Base-by-base conservation (phyloP, 1,284 basidiomycete species). In the Cryptococcus sp. region DNA sequence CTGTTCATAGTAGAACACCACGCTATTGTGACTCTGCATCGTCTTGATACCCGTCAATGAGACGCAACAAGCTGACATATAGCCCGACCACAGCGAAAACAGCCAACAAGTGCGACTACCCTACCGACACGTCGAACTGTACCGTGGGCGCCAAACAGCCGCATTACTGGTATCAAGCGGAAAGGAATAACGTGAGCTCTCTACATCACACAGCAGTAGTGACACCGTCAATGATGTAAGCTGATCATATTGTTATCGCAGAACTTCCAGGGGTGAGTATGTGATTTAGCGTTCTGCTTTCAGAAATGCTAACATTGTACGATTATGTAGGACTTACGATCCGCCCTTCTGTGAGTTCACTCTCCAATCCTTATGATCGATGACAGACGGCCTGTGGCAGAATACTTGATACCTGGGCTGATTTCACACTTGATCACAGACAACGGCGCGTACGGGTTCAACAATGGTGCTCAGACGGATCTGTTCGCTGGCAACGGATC, bases 391-490 rank as follows among this genome's bases (percentile, higher is more conserved):
- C 8, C 19, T 23, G 19, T 23, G 25, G 41, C 19, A n/a, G 31
- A 23, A 44, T 20, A n/a, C 11, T 19, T 8, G 47, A 48, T 25
- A 20, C 31, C 16, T 23, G 17, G 16, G 58, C 60, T 61, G 46
- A 62, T 50, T 39, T 8, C 5, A 22, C 20, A 4, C 22, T 22
- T 35, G 31, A 5, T 35, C 7, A 5, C 46, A 71, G 70, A 81
- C 62, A 78, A 80, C 60, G 67, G 56, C 38, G 70, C 69, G 17
- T 80, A 77, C 51, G 78, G 78, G 16, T 81, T 74, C 63, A 68
- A 67, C 58, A 68, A 81, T 55, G 79, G 79, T 31, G 79, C 79
- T 22, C 79, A 81, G 65, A 76, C 75, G 27, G 77, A 81, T 57
- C 69, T 80, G 38, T 80, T 75, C 57, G 70, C 69, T 8, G 63